Evolutionary conservation across 2,329 filamentous ascomycete species (phyloP).

Genomic region (Fulvia fulva): DNA sequence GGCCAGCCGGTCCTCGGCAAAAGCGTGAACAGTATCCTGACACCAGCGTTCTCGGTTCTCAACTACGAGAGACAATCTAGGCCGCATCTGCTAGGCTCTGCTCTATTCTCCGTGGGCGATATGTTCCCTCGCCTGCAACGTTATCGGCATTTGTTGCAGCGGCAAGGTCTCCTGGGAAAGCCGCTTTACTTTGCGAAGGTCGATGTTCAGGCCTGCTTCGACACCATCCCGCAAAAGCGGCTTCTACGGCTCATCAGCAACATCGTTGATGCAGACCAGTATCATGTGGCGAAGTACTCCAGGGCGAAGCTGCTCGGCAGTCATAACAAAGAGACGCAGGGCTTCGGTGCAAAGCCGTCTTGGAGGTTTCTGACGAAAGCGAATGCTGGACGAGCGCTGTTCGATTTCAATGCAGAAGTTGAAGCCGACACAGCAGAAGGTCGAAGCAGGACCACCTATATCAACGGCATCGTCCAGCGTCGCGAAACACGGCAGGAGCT

Average conservation of each 20-base stretch:
- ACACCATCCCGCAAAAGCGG: constrained; percentile 82
- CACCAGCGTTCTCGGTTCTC: constrained; percentile 71
- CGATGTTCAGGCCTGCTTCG: constrained; percentile 88
- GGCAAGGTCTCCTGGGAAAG: constrained; percentile 32
- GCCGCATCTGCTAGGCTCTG: constrained; percentile 65
- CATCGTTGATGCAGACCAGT: constrained; percentile 57
- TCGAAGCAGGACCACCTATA: constrained; percentile 67
- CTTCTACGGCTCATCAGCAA: constrained; percentile 63
- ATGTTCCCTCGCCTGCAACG: constrained; percentile 68
- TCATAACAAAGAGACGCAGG: constrained; percentile 32
- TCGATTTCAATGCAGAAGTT: constrained; percentile 32
- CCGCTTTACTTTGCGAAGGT: constrained; percentile 84
- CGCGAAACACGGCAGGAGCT: constrained; percentile 57
- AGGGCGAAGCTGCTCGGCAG: constrained; percentile 57
- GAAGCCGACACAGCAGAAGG: constrained; percentile 23
- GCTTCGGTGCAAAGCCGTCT: constrained; percentile 33
- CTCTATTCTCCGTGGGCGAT: constrained; percentile 76
- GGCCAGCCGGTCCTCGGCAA: constrained; percentile 54
- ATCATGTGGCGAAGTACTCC: constrained; percentile 69
- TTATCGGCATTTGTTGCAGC: constrained; percentile 57
- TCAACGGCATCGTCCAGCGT: constrained; percentile 62
- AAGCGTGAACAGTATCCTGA: constrained; percentile 68
- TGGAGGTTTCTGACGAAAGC: constrained; percentile 43
- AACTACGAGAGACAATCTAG: constrained; percentile 64
- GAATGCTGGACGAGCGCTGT: constrained; percentile 24